Conservation (phyloP, 2,329 filamentous ascomycete genomes). For the Penicillium sp. region DNA sequence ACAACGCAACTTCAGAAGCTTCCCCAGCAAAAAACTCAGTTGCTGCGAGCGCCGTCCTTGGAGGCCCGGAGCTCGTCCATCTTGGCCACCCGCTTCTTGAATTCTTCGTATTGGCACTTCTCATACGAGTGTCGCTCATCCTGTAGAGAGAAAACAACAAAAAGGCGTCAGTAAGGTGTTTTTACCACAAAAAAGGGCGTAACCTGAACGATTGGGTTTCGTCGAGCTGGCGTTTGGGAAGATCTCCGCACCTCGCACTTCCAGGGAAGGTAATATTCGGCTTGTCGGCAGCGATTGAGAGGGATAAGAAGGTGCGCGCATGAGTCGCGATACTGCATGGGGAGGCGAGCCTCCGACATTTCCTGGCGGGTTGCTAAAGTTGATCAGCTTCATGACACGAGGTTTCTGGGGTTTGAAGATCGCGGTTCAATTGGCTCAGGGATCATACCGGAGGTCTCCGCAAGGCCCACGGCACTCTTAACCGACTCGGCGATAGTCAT, state of each 20-base stretch:
- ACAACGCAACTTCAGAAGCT: slow-evolving; percentile 15
- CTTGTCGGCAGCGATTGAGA: slow-evolving; percentile 89
- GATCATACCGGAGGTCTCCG: slow-evolving; percentile 43
- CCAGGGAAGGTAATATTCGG: slow-evolving; percentile 95
- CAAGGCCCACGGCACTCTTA: slow-evolving; percentile 54
- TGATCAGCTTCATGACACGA: slow-evolving; percentile 20
- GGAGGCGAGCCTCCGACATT: slow-evolving; percentile 89
- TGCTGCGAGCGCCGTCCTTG: slow-evolving; percentile 83
- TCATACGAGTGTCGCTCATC: slow-evolving; percentile 97
- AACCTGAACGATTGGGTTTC: neutral
- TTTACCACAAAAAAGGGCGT: slow-evolving; percentile 4
- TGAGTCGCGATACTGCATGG: slow-evolving; percentile 89
- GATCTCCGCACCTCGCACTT: slow-evolving; percentile 80
- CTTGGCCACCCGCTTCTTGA: slow-evolving; percentile 97
- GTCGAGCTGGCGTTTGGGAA: slow-evolving; percentile 5
- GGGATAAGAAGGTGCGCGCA: slow-evolving; percentile 95
- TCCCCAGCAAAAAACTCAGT: slow-evolving; percentile 55
- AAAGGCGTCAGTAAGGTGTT: slow-evolving; percentile 1
- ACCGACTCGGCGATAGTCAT: slow-evolving; percentile 55
- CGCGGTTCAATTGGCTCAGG: slow-evolving; percentile 27
- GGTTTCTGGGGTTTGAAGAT: slow-evolving; percentile 9
- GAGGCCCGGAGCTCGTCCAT: slow-evolving; percentile 94
- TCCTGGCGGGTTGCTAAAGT: slow-evolving; percentile 66
- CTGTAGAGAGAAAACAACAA: slow-evolving; percentile 52
- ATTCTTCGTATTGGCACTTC: slow-evolving; percentile 98